Evolutionary conservation across 2,329 filamentous ascomycete species (phyloP), one percentile per base, ranked within the genome.

Genomic region (Curvularia spicifera): DNA sequence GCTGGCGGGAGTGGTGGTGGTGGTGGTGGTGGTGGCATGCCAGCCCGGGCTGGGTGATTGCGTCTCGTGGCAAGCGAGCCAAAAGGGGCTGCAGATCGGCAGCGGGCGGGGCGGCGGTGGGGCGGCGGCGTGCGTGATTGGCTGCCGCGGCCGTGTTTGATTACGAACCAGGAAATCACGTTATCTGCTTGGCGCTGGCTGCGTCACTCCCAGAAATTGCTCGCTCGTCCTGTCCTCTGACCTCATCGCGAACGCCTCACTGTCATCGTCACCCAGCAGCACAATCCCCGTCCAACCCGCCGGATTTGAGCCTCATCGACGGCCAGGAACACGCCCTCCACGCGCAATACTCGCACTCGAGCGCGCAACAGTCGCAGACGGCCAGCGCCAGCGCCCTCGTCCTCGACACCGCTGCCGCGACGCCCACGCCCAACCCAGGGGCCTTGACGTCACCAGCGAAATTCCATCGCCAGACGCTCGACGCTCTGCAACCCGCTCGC

Each of bases 211-310:
- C 68, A 70, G 65, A 69, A 70, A 71, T 71, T 70, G 66, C 66
- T 69, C 63, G 60, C 67, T 68, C 64, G 61, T 65, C 68, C 66
- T 69, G 66, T 65, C 71, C 69, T 69, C 70, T 72, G 71, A 74
- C 71, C 71, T 74, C 71, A 74, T 74, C 70, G 67, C 67, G 63
- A 71, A 71, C 69, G 70, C 70, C 70, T 69, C 67, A 71, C 64
- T 65, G 69, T 73, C 69, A 72, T 72, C 70, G 64, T 66, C 64
- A 65, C 67, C 67, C 68, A 62, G 64, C 57, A 69, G 64, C 67
- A 68, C 64, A 60, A 63, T 61, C 67, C 67, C 65, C 68, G 65
- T 62, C 63, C 44, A 20, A 43, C 22, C 53, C 65, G 64, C 61
- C 67, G 46, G 61, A 62, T 51, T 56, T 67, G 68, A 71, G 68